Evolutionary conservation across 2,329 filamentous ascomycete species (phyloP).

Genomic region (Ascomycota sp.): DNA sequence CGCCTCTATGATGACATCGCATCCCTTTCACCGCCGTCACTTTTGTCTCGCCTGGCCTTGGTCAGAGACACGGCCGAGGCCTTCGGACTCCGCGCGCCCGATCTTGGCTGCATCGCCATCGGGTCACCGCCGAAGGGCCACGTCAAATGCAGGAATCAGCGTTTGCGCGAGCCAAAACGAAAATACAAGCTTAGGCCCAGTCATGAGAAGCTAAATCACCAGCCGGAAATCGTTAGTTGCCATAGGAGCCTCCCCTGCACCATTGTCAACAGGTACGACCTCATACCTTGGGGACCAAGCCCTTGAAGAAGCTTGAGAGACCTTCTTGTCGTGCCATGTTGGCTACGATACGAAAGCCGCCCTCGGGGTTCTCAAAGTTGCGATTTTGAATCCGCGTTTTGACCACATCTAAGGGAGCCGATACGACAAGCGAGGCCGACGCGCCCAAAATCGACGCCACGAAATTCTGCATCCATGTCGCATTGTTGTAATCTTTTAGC

Average conservation of each 20-base stretch:
- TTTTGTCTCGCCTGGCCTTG: too few relatives aligned
- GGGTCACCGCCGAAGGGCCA: slow-evolving; percentile 18
- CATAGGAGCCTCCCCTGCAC: too few relatives aligned
- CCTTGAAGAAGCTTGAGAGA: slow-evolving; percentile 83
- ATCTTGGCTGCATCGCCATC: too few relatives aligned
- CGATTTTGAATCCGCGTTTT: slow-evolving; percentile 97
- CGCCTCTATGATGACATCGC: too few relatives aligned
- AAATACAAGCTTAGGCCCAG: slow-evolving; percentile 94
- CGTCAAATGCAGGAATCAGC: slow-evolving; percentile 77
- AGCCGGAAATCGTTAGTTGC: too few relatives aligned
- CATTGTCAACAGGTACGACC: background rate
- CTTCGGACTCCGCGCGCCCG: too few relatives aligned
- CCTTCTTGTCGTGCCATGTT: slow-evolving; percentile 93
- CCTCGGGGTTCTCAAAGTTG: slow-evolving; percentile 96
- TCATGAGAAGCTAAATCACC: slow-evolving; percentile 78
- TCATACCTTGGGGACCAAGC: slow-evolving; percentile 69
- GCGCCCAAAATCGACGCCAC: slow-evolving; percentile 89
- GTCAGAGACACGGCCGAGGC: background rate
- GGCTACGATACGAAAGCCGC: slow-evolving; percentile 72
- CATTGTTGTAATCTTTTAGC: slow-evolving; percentile 86
- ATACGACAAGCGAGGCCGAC: slow-evolving; percentile 84
- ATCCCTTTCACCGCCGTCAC: too few relatives aligned
- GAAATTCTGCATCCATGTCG: slow-evolving; percentile 90
- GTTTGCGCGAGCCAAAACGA: slow-evolving; percentile 99
- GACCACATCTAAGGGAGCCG: slow-evolving; percentile 91